A percentile compares a stretch with the other conserved stretches of the same genome.
These are phyloP conservation scores for Apium graveolens DNA, from an alignment of 129 eudicot genomes.

Conservation along the genomic window DNA sequence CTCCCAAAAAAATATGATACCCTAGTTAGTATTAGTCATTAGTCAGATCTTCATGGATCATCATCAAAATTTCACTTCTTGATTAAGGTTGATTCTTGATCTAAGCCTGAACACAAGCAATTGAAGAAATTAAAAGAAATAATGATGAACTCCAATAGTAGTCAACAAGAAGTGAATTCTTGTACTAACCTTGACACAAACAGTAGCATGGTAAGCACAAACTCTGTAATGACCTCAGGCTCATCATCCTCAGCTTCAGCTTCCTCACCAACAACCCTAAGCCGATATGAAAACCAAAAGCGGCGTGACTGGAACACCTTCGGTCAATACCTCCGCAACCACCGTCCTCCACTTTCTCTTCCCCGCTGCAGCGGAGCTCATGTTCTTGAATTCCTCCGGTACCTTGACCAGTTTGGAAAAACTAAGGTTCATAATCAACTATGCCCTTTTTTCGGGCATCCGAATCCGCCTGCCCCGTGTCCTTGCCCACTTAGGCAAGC, in stretches of 20 bases:
- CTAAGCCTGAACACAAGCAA: not conserved
- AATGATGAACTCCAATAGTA: slow-evolving; percentile 14
- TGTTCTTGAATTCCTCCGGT: slow-evolving; percentile 68
- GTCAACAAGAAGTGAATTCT: slow-evolving; percentile 12
- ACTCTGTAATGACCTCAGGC: slow-evolving; percentile 11
- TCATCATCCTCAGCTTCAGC: slow-evolving; percentile 33
- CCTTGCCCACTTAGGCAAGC: slow-evolving; percentile 87
- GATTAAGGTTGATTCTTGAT: not conserved
- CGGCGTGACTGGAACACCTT: slow-evolving; percentile 94
- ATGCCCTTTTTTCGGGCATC: slow-evolving; percentile 81
- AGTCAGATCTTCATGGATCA: not conserved
- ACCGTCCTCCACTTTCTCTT: slow-evolving; percentile 74
- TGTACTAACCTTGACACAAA: not conserved
- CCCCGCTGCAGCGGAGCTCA: slow-evolving; percentile 81
- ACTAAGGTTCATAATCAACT: slow-evolving; percentile 67
- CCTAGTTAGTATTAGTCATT: not conserved
- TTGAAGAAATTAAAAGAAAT: not conserved
- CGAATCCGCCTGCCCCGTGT: slow-evolving; percentile 77
- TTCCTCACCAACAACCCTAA: slow-evolving; percentile 51
- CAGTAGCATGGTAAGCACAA: slow-evolving; percentile 3
- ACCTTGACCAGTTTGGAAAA: slow-evolving; percentile 81
- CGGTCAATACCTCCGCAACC: slow-evolving; percentile 85
- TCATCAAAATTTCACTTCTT: no score
- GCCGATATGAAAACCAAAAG: slow-evolving; percentile 89
- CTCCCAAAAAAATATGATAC: not conserved